A percentile compares a stretch with the other conserved stretches of the same genome.
Evolutionary conservation across 1,139 yeast species (phyloP).

Genomic region (Debaryomycetaceae sp.): DNA sequence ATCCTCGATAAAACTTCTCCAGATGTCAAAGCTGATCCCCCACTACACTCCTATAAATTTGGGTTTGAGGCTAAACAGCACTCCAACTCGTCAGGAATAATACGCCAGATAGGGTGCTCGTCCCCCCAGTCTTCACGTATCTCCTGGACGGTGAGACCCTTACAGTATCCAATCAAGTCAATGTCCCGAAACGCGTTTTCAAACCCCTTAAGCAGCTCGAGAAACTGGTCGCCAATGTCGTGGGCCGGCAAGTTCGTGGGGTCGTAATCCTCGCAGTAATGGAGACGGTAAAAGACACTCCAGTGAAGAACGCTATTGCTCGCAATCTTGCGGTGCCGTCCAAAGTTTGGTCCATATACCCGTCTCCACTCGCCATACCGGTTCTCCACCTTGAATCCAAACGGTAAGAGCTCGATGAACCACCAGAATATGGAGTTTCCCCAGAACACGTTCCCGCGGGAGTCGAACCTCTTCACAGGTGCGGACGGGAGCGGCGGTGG

Average conservation of each 20-base stretch:
- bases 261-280: conserved; percentile 29
- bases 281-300: conserved; percentile 50
- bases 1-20: too few species aligned
- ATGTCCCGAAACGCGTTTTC: conserved; percentile 6
- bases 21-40: too few species aligned
- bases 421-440: conserved; percentile 37
- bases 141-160: conserved; percentile 5
- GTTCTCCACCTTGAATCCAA: conserved; percentile 40
- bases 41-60: neutral
- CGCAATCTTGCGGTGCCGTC: conserved; percentile 40
- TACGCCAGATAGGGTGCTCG: conserved; percentile 17
- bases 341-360: conserved; percentile 41
- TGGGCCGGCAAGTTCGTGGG: conserved; percentile 34
- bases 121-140: conserved; percentile 12
- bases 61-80: conserved; percentile 3
- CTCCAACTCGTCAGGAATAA: conserved; percentile 32
- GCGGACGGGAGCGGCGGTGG: conserved; percentile 3
- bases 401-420: conserved; percentile 48
- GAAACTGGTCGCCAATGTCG: conserved; percentile 14
- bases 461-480: conserved; percentile 16
- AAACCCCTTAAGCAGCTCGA: conserved; percentile 3
- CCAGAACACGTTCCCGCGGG: conserved; percentile 20
- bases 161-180: conserved; percentile 9
- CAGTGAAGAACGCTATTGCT: conserved; percentile 40
- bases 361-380: conserved; percentile 36